Conservation (phyloP, 257 asterid genomes). For the Solanum rostratum region DNA sequence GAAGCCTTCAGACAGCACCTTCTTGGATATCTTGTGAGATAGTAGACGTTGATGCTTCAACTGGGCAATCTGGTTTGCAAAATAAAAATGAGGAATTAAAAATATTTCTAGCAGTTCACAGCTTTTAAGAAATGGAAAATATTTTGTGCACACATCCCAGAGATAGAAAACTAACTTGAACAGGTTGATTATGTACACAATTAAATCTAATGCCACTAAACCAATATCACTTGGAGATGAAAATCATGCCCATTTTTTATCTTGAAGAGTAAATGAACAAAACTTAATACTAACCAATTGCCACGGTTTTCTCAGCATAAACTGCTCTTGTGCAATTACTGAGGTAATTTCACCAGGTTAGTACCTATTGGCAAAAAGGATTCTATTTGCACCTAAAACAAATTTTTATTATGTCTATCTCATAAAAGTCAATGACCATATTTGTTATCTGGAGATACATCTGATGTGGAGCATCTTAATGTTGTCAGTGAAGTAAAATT, state of each 20-base stretch:
- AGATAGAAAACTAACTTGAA: background rate
- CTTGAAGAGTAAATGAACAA: background rate
- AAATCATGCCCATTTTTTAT: background rate
- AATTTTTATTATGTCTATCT: background rate
- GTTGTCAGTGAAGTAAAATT: background rate
- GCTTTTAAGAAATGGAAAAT: background rate
- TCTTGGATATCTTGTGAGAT: constrained; percentile 50
- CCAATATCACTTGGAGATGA: background rate
- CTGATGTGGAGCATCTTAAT: background rate
- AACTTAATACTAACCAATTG: background rate
- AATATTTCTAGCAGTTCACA: background rate
- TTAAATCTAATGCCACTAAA: background rate
- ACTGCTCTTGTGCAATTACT: background rate
- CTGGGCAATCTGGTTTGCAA: constrained; percentile 42
- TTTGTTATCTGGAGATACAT: background rate
- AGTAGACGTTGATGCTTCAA: constrained; percentile 54
- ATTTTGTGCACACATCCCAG: background rate
- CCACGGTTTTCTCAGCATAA: background rate
- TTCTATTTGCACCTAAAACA: background rate
- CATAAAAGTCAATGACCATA: background rate
- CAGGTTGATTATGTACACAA: background rate
- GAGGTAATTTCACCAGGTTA: background rate
- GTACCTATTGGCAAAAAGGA: background rate
- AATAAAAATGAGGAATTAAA: constrained; percentile 1
- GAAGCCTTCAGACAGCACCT: constrained; percentile 26